Evolutionary conservation across 2,329 filamentous ascomycete genomes (phyloP).

Genomic region (Phaeosphaeriaceae sp.): DNA sequence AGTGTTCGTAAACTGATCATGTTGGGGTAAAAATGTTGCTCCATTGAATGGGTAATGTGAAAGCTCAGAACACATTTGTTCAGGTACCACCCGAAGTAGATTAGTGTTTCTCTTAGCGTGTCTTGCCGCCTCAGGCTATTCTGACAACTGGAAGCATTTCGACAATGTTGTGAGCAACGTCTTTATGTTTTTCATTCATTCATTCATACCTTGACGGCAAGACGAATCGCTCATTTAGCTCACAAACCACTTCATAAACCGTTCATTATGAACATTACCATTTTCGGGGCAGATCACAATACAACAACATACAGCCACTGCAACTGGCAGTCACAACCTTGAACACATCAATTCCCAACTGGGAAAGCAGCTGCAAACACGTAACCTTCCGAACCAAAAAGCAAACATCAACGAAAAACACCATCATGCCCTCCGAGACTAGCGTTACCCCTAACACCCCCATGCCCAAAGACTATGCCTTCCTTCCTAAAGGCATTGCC

Average conservation of each 20-base stretch:
- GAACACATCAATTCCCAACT: not conserved
- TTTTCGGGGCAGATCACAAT: no score
- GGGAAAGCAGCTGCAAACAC: not conserved
- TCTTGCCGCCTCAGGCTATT: not conserved
- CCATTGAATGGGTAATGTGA: no score
- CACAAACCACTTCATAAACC: no score
- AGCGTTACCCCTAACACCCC: slow-evolving; percentile 24
- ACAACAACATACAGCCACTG: no score
- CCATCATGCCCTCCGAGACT: slow-evolving; percentile 24
- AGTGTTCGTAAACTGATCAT: no score
- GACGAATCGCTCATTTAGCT: no score
- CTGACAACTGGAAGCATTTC: not conserved
- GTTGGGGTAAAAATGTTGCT: no score
- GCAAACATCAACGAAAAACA: not conserved
- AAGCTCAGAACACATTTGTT: no score
- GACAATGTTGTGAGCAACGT: not conserved
- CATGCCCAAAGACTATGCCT: slow-evolving; percentile 41
- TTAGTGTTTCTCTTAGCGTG: not conserved
- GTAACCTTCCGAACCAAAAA: not conserved
- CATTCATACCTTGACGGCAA: not conserved
- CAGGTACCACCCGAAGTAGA: not conserved
- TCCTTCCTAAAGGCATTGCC: slow-evolving; percentile 41
- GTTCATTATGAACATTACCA: not conserved
- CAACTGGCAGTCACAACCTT: no score
- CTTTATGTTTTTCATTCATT: not conserved